These are phyloP conservation scores for Claviceps sp. DNA, from an alignment of 2,329 filamentous ascomycete genomes.

Conservation along the genomic window DNA sequence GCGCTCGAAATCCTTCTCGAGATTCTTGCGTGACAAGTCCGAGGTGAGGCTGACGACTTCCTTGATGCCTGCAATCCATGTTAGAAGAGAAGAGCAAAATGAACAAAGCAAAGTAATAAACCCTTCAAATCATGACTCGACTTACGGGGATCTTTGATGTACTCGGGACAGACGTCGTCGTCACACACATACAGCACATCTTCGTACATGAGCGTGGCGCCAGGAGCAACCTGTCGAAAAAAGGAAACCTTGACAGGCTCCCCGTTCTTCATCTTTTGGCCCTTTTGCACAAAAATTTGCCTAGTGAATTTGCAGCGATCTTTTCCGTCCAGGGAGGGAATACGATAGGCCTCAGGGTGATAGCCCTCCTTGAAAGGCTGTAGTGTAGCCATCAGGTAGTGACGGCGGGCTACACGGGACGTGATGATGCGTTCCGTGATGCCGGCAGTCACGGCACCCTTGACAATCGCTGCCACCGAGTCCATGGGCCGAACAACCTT, in stretches of 20 bases:
- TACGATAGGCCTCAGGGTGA: conserved; percentile 94
- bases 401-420: conserved; percentile 87
- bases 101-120: no score
- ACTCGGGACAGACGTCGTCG: conserved; percentile 94
- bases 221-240: conserved; percentile 93
- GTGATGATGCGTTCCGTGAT: conserved; percentile 96
- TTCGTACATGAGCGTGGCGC: conserved; percentile 97
- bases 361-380: conserved; percentile 99
- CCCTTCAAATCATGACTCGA: conserved; percentile 16
- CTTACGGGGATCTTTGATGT: conserved; percentile 98
- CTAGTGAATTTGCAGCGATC: conserved; percentile 97
- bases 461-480: conserved; percentile 95
- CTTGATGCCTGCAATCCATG: conserved; percentile 64
- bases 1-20: conserved; percentile 97
- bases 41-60: conserved; percentile 96
- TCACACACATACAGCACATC: conserved; percentile 96
- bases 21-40: conserved; percentile 91
- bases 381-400: conserved; percentile 98
- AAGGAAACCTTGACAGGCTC: conserved; percentile 98
- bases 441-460: conserved; percentile 92
- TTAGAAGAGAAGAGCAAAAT: no score
- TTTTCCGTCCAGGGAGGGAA: conserved; percentile 90
- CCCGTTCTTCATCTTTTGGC: conserved; percentile 96
- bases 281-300: conserved; percentile 97
- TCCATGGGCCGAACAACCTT: conserved; percentile 99